Evolutionary conservation across 148 eudicot genomes (phyloP).

Genomic region (Rhododendron ferrugineum): DNA sequence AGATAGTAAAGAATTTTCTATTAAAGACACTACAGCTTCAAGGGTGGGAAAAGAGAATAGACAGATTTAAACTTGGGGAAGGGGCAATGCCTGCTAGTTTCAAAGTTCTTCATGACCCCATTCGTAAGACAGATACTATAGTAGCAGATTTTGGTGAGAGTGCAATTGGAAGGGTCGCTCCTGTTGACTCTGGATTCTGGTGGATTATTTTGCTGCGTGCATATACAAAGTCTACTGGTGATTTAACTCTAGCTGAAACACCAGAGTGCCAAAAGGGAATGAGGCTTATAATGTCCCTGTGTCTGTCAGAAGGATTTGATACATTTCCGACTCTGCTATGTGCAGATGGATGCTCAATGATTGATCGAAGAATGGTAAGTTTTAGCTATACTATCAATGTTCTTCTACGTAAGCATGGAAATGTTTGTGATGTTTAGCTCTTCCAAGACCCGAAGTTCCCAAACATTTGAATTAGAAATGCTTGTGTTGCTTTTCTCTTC

Average conservation of each 20-base stretch:
- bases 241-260: slow-evolving; percentile 70
- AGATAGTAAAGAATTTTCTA: slow-evolving; percentile 88
- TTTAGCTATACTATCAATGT: not conserved
- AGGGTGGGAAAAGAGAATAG: slow-evolving; percentile 96
- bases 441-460: not conserved
- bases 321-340: slow-evolving; percentile 93
- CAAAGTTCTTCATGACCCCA: slow-evolving; percentile 94
- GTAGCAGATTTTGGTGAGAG: slow-evolving; percentile 98
- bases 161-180: slow-evolving; percentile 99
- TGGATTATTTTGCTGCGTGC: slow-evolving; percentile 98
- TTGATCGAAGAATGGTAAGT: slow-evolving; percentile 97
- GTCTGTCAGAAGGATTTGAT: slow-evolving; percentile 94
- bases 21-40: slow-evolving; percentile 92
- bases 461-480: not conserved
- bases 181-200: slow-evolving; percentile 99
- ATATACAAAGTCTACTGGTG: slow-evolving; percentile 93
- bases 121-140: slow-evolving; percentile 76
- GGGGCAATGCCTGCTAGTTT: slow-evolving; percentile 99
- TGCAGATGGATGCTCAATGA: slow-evolving; percentile 99
- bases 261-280: slow-evolving; percentile 99
- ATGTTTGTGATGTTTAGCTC: not conserved
- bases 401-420: not conserved
- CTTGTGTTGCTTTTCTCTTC: slow-evolving; percentile 4
- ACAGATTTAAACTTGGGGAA: slow-evolving; percentile 95
- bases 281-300: slow-evolving; percentile 72